Evolutionary conservation across 2,329 filamentous ascomycete genomes (phyloP), one percentile per base, ranked within the genome.

Genomic region (Diplocarpon rosae): DNA sequence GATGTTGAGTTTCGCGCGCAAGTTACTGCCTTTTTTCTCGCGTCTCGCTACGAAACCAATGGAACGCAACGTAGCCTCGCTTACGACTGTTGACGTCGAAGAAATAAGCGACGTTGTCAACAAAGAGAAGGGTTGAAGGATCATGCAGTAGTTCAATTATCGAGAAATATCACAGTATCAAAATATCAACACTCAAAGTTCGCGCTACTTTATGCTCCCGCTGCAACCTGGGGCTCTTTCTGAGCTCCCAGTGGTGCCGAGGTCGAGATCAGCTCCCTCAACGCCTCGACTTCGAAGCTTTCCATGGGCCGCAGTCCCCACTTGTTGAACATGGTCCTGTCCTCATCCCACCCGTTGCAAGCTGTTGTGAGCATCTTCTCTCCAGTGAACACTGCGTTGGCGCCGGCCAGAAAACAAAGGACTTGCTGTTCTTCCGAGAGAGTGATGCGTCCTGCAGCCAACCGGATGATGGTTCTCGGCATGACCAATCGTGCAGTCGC

Each of bases 321-420:
- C 41, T 78, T 74, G 2, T 80, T 75, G 66, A 95, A 93, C 78
- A 94, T 85, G 34, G 69, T 78, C 51, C 76, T 80, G 59, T 95
- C 88, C 65, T 93, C 85, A 51, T 92, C 86, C 85, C 85, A 95
- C 27, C 86, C 85, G 55, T 86, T 89, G 62, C 86, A 93, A 46
- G 88, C 85, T 0, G 88, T 95, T 4, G 88, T 95, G 65, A 94
- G 64, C 88, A 95, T 94, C 72, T 90, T 94, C 69, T 95, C 88
- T 8, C 88, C 88, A 0, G 88, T 95, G 61, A 95, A 95, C 29
- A 95, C 83, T n/a, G 88, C 88, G 57, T 95, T 95, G 1, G 88
- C 88, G 12, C 88, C 88, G 0, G 87, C 86, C 75, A 85, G 81
- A 67, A 94, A 95, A 65, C 87, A 94, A 53, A 90, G 63, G 12